A percentile compares a stretch with the other conserved stretches of the same genome.
These are phyloP conservation scores for Saccharomycopsis capsularis DNA, from an alignment of 805 yeast genomes.

Conservation along the genomic window DNA sequence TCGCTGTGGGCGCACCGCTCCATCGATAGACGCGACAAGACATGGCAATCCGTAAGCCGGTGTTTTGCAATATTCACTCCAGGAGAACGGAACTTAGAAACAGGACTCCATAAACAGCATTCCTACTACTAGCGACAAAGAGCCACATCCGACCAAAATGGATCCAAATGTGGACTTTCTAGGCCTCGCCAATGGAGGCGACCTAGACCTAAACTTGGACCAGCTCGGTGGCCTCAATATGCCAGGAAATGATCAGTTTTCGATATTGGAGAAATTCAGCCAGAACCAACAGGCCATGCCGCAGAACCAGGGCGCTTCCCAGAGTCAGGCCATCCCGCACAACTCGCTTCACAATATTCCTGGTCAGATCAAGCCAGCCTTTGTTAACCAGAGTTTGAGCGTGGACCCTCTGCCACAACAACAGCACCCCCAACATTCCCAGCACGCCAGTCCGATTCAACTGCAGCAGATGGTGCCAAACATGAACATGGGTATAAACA, in stretches of 20 bases:
- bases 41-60: too few species aligned
- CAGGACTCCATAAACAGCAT: too few species aligned
- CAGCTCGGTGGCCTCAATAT: background rate
- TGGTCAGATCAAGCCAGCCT: background rate
- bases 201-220: constrained; percentile 13
- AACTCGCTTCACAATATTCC: background rate
- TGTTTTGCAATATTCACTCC: too few species aligned
- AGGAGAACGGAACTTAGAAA: too few species aligned
- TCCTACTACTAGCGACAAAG: too few species aligned
- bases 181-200: constrained; percentile 6
- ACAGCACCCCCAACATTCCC: background rate
- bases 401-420: background rate
- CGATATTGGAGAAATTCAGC: background rate
- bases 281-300: background rate
- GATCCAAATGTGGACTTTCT: constrained; percentile 11
- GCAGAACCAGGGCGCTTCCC: background rate
- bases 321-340: background rate
- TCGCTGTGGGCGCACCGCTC: too few species aligned
- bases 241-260: background rate
- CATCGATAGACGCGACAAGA: too few species aligned
- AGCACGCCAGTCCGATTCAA: background rate
- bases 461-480: background rate
- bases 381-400: background rate
- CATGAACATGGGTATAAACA: constrained; percentile 2
- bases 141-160: background rate